Evolutionary conservation across 2,329 filamentous ascomycete genomes (phyloP), one percentile per base, ranked within the genome.

Genomic region (Boeremia exigua): DNA sequence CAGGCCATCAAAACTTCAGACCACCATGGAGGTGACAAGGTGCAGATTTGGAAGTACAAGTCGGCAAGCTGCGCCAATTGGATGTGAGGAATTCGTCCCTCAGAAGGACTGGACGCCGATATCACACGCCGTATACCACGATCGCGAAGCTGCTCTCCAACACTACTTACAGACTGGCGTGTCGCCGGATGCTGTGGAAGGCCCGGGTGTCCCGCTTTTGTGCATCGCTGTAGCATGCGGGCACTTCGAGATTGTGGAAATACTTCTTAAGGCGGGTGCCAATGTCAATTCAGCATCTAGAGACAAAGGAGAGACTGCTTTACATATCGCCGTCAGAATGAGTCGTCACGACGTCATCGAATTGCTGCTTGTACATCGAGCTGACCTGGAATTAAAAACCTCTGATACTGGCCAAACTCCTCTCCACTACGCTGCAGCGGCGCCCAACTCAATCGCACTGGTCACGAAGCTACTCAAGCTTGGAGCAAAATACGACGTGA

Each of bases 361-460:
- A 17, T 29, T 68, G 7, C 54, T 75, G 15, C 60, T 73, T 3
- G 40, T 52, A 25, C 58, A 66, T 37, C 53, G 57, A 40, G 62
- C 69, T 8, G 49, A 69, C 29, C 52, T 72, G 11, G 64, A 68
- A 33, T 51, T 45, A 14, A 62, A 57, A 46, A 72, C 72, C 1
- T 29, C 53, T 9, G 23, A 55, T 12, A 66, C 62, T 6, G 55
- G 64, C n/a, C 71, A 73, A 38, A 73, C 72, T 43, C 56, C 66
- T 29, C 63, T 75, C 5, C 71, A 73, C 51, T 73, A 73, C 34
- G 71, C 70, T 25, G 71, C 70, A 19, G 61, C 63, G 12, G 67
- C 61, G 23, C 56, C 62, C 4, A 62, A 60, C 43, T 66, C 63
- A 1, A 51, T 69, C 17, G 65, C 67, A 14, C 51, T 56, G 11